These are phyloP conservation scores for Phlebiopsis flavidoalba DNA, from an alignment of 768 basidiomycete genomes.

Conservation along the genomic window DNA sequence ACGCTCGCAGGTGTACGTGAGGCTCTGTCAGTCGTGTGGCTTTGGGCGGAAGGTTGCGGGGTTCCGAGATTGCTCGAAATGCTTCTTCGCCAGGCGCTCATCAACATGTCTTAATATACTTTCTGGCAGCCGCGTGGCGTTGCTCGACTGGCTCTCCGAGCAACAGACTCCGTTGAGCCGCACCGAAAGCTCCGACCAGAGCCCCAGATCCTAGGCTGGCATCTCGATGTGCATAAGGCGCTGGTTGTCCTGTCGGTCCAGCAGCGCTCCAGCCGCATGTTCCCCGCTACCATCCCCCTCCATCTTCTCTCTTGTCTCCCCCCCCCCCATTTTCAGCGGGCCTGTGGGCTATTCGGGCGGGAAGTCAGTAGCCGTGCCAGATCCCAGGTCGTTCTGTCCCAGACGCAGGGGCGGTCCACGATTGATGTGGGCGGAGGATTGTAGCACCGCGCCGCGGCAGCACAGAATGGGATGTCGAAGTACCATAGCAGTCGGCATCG, in stretches of 20 bases:
- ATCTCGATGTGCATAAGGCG: no score
- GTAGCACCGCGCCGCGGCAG: constrained; percentile 27
- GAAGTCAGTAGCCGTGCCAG: not conserved
- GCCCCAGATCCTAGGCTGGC: no score
- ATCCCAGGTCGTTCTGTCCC: constrained; percentile 7
- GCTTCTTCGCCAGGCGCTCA: not conserved
- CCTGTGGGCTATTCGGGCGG: no score
- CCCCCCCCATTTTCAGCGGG: no score
- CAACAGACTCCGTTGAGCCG: constrained; percentile 6
- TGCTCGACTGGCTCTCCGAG: not conserved
- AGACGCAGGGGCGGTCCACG: constrained; percentile 18
- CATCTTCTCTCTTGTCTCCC: no score
- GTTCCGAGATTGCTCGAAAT: not conserved
- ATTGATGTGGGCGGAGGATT: constrained; percentile 17
- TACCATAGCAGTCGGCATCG: constrained; percentile 24
- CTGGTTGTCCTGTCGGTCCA: not conserved
- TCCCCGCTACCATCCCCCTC: no score
- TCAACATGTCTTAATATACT: no score
- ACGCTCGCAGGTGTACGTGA: no score
- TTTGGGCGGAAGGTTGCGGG: not conserved
- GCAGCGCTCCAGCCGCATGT: not conserved
- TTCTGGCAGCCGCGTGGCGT: not conserved
- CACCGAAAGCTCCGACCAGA: constrained; percentile 17
- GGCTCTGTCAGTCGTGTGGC: no score
- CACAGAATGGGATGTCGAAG: constrained; percentile 20